Base-by-base conservation (phyloP, 805 yeast species). In the Yamadazyma kitorensis region DNA sequence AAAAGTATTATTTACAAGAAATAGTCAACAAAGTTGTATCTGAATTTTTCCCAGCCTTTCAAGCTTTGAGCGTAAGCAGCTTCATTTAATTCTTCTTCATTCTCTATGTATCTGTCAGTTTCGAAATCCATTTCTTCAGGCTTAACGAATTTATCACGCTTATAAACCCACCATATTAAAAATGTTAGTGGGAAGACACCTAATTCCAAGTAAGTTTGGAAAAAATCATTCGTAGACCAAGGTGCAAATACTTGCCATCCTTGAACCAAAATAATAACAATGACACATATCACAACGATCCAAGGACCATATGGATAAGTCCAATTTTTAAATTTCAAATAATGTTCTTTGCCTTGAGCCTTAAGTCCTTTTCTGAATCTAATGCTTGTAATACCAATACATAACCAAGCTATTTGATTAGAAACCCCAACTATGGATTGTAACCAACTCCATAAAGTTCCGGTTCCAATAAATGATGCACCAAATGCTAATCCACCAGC, bases 401-500 rank as follows among this genome's bases (percentile, higher is more conserved):
- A 55, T 47, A 68, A 55, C 79, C 79, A 72, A 17, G 75, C 66
- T 28, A 73, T 48, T 49, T 70, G 73, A 48, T 73, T 73, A 4
- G 78, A 70, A 13, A 73, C 73, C 46, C 76, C 78, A 34, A 72
- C 77, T 34, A 72, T 61, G 36, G 68, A 58, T 55, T 71, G 78
- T 36, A 73, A 53, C 77, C 78, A 73, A 11, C 61, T 43, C 78
- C 78, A 74, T 24, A 74, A 54, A n/a, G 61, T 57, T 27, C 78
- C 78, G 1, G 76, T 70, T 15, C 75, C 74, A 36, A 72, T 64
- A 44, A 72, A 73, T 1, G 80, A 74, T 4, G 80, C 70, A 2
- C 78, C 83, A 47, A 78, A 78, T 49, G 80, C 76, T 29, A 76
- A 56, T 0, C 80, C 81, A 27, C 81, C 76, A 20, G 69, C 59